These are phyloP conservation scores for Digitaria exilis DNA, from an alignment of 202 grass and related monocot species.

Conservation along the genomic window DNA sequence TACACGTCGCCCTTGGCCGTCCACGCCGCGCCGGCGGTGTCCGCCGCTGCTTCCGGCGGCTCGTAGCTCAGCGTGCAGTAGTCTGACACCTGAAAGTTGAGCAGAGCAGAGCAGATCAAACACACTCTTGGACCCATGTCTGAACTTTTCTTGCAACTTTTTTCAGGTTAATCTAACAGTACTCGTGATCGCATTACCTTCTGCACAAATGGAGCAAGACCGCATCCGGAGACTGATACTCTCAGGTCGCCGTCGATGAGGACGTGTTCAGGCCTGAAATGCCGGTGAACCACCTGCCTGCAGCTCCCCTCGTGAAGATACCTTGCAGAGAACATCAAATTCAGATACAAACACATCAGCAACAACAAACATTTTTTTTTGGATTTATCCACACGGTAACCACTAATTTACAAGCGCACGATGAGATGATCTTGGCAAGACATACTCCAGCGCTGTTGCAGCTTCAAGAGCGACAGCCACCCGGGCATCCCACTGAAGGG, in stretches of 20 bases:
- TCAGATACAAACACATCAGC: not conserved
- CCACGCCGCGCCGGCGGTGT: constrained; percentile 21
- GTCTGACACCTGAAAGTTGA: constrained; percentile 31
- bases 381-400: not conserved
- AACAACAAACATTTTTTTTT: not conserved
- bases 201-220: constrained; percentile 46
- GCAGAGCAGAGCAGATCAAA: not conserved
- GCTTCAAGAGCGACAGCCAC: constrained; percentile 59
- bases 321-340: constrained; percentile 34
- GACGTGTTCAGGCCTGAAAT: constrained; percentile 65
- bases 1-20: constrained; percentile 71
- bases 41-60: constrained; percentile 49
- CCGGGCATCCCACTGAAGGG: constrained; percentile 60
- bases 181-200: constrained; percentile 40
- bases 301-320: constrained; percentile 58
- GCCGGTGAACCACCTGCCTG: constrained; percentile 46
- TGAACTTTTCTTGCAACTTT: not conserved
- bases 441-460: constrained; percentile 76
- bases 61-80: constrained; percentile 45
- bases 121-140: not conserved
- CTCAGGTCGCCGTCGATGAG: constrained; percentile 53
- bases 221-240: constrained; percentile 47
- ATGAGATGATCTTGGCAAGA: not conserved
- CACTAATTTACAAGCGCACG: not conserved
- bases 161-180: not conserved